These are phyloP conservation scores for Lunasporangiospora selenospora DNA, from an alignment of 192 early-diverging fungal genomes.

Conservation along the genomic window DNA sequence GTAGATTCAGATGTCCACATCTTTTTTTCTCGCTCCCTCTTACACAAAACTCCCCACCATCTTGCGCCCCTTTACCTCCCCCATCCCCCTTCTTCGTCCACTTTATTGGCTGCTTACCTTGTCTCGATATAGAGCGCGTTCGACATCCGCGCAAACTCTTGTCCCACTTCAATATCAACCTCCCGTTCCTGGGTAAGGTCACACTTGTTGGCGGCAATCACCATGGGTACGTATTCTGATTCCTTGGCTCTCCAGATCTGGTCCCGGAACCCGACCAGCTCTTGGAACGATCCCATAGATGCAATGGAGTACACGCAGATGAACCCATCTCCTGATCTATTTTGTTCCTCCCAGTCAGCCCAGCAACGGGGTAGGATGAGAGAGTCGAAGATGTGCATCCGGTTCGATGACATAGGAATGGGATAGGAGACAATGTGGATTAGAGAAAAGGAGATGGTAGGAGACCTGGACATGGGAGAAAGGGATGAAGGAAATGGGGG, in stretches of 20 bases:
- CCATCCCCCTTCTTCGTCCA: background rate
- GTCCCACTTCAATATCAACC: conserved; percentile 60
- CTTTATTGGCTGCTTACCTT: no score
- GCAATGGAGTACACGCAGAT: conserved; percentile 84
- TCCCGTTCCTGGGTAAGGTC: conserved; percentile 76
- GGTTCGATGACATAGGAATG: background rate
- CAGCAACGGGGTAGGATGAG: background rate
- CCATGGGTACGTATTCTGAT: conserved; percentile 74
- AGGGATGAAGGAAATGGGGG: background rate
- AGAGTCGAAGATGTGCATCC: background rate
- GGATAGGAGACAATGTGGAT: background rate
- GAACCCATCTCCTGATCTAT: conserved; percentile 87
- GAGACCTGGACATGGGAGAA: no score
- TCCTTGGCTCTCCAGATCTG: conserved; percentile 88
- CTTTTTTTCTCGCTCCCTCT: no score
- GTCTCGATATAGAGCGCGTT: conserved; percentile 71
- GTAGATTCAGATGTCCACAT: no score
- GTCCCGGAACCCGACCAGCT: conserved; percentile 73
- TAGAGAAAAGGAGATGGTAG: background rate
- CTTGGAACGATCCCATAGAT: conserved; percentile 75
- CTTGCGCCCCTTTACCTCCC: background rate
- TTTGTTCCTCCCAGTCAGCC: conserved; percentile 77
- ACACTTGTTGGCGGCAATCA: conserved; percentile 89
- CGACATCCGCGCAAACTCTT: conserved; percentile 60
- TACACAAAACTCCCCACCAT: no score